Conservation (phyloP, 208 protist genomes). For the Spongospora subterranea region DNA sequence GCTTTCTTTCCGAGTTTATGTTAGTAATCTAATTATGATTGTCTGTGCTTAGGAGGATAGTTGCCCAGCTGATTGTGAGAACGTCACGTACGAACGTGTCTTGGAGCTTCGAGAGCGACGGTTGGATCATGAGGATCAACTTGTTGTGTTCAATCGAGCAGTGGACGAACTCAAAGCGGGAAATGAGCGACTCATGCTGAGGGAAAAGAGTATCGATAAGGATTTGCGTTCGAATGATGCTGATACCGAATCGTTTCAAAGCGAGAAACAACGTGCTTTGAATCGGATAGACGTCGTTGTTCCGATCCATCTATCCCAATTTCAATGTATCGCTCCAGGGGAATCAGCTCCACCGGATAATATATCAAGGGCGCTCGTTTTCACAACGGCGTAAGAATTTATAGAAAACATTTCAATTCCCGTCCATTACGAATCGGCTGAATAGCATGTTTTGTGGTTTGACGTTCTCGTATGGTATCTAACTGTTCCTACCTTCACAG, state of each 20-base stretch:
- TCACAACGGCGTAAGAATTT: constrained; percentile 55
- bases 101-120: constrained; percentile 84
- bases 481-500: too few species aligned
- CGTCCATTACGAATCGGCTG: neutral
- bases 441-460: too few species aligned
- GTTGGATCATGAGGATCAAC: constrained; percentile 85
- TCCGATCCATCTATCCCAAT: constrained; percentile 64
- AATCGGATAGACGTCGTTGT: constrained; percentile 91
- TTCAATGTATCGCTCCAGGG: constrained; percentile 48
- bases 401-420: too few species aligned
- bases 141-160: constrained; percentile 79
- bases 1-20: constrained; percentile 62
- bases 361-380: constrained; percentile 62
- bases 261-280: constrained; percentile 89
- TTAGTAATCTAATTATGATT: constrained; percentile 69
- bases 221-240: constrained; percentile 75
- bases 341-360: constrained; percentile 63
- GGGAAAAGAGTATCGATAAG: constrained; percentile 75
- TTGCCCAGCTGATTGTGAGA: constrained; percentile 82
- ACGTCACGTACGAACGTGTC: constrained; percentile 82
- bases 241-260: constrained; percentile 84
- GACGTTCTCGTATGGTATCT: too few species aligned
- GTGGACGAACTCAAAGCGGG: constrained; percentile 79
- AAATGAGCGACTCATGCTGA: constrained; percentile 74
- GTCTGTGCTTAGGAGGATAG: constrained; percentile 71